phyloP scores from a whole-genome alignment of 805 yeast species.

The Saitoella complicata region DNA sequence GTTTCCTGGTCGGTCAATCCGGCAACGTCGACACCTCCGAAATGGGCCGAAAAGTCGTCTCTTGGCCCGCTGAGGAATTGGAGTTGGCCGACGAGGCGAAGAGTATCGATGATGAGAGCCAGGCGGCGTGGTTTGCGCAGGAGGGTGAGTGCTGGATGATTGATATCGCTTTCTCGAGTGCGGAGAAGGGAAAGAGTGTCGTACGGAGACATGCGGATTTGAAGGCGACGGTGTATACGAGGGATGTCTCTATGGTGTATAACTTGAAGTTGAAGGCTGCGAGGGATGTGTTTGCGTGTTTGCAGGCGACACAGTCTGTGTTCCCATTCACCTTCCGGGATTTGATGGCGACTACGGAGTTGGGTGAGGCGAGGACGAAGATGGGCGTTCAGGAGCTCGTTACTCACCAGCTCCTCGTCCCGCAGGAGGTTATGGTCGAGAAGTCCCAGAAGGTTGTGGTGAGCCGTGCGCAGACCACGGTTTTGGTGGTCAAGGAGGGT shows the following conservation, averaged over 20 bases:
- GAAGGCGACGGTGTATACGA: not conserved
- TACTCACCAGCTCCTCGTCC: not conserved
- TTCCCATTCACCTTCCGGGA: not conserved
- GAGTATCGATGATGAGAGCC: constrained; percentile 11
- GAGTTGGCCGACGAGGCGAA: not conserved
- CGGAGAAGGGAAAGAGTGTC: not conserved
- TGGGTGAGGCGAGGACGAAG: not conserved
- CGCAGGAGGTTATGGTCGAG: not conserved
- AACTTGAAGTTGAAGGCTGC: constrained; percentile 1
- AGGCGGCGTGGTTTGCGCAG: constrained; percentile 26
- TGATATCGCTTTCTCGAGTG: constrained; percentile 52
- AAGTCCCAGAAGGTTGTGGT: too few relatives aligned
- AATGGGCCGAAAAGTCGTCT: constrained; percentile 4
- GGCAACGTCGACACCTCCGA: constrained; percentile 13
- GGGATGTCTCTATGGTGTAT: constrained; percentile 1
- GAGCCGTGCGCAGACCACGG: too few relatives aligned
- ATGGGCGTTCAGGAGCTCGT: not conserved
- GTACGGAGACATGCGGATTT: not conserved
- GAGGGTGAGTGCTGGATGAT: constrained; percentile 79
- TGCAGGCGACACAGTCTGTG: not conserved
- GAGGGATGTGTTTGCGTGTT: not conserved
- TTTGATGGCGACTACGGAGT: not conserved
- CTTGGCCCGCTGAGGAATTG: constrained; percentile 1
- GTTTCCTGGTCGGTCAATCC: constrained; percentile 82
- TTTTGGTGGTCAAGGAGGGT: constrained; percentile 15